phyloP scores from a whole-genome alignment of 371 early-diverging fungal species.

The Mucor plumbeus region DNA sequence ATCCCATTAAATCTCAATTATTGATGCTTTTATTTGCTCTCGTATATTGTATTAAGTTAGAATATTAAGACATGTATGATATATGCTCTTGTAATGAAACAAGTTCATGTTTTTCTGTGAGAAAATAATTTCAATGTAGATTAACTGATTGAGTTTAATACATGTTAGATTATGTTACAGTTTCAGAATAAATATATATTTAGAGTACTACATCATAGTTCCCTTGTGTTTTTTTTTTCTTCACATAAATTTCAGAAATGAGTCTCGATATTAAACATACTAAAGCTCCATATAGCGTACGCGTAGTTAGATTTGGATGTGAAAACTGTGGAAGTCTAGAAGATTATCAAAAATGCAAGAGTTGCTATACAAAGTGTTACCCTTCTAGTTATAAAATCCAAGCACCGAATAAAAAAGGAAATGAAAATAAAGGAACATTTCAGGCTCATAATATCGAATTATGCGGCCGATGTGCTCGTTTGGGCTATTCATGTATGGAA shows the following conservation, averaged over 20 bases:
- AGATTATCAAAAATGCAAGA: slow-evolving; percentile 16
- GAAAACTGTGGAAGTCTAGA: slow-evolving; percentile 1
- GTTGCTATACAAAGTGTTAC: slow-evolving; percentile 9
- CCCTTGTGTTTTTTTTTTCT: background rate
- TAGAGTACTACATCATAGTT: background rate
- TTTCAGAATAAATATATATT: background rate
- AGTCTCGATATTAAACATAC: background rate
- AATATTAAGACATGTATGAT: too few species aligned
- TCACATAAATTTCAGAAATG: background rate
- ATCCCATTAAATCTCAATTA: too few species aligned
- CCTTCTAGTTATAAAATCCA: slow-evolving; percentile 6
- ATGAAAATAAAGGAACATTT: slow-evolving; percentile 8
- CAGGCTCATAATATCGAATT: slow-evolving; percentile 9
- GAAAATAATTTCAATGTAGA: too few species aligned
- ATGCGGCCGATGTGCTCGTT: slow-evolving; percentile 15
- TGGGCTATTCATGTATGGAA: slow-evolving; percentile 18
- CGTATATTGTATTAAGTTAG: too few species aligned
- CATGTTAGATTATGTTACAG: background rate
- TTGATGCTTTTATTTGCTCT: too few species aligned
- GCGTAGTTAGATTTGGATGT: slow-evolving; percentile 4
- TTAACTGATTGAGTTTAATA: too few species aligned
- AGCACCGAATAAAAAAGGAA: slow-evolving; percentile 17
- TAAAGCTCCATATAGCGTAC: background rate
- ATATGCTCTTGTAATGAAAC: too few species aligned
- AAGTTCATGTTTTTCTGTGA: too few species aligned